phyloP scores from a whole-genome alignment of 2,329 filamentous ascomycete species.

The Monosporascus sp. region DNA sequence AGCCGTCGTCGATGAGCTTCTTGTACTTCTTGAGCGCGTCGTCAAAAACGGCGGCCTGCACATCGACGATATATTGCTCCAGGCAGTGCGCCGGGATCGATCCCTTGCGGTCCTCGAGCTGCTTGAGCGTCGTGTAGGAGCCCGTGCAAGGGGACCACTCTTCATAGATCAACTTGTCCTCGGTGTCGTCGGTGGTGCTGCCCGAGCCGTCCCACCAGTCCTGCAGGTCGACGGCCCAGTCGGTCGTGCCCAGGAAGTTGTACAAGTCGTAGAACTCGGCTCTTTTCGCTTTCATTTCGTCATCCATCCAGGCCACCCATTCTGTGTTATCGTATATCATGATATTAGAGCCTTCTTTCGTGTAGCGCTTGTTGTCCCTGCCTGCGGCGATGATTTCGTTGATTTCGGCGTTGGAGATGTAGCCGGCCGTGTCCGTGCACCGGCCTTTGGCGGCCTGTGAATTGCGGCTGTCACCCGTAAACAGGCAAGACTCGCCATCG shows the following conservation, averaged over 20 bases:
- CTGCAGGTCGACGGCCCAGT: not conserved
- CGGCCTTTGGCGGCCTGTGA: constrained; percentile 6
- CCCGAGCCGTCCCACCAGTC: no score
- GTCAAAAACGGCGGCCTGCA: no score
- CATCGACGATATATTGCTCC: no score
- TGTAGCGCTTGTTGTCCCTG: not conserved
- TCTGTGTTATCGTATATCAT: constrained; percentile 27
- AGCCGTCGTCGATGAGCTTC: no score
- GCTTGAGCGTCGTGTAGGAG: no score
- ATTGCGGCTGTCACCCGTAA: no score
- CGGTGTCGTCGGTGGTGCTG: no score
- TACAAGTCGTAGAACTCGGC: constrained; percentile 1
- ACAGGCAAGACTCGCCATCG: constrained; percentile 6
- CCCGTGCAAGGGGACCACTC: no score
- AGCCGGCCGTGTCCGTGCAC: constrained; percentile 15
- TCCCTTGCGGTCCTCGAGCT: no score
- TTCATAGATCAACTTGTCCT: no score
- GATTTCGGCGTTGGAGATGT: constrained; percentile 16
- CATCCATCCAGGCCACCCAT: constrained; percentile 27
- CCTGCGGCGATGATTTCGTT: constrained; percentile 7
- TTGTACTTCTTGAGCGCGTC: no score
- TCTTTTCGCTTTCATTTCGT: constrained; percentile 7
- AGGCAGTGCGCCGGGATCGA: no score
- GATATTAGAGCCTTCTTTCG: constrained; percentile 13
- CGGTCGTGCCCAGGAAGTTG: constrained; percentile 8